Percentiles rank a stretch among this genome's conserved stretches.
phyloP scores from a whole-genome alignment of 176 grass and related monocot species.

The Bromus sterilis region DNA sequence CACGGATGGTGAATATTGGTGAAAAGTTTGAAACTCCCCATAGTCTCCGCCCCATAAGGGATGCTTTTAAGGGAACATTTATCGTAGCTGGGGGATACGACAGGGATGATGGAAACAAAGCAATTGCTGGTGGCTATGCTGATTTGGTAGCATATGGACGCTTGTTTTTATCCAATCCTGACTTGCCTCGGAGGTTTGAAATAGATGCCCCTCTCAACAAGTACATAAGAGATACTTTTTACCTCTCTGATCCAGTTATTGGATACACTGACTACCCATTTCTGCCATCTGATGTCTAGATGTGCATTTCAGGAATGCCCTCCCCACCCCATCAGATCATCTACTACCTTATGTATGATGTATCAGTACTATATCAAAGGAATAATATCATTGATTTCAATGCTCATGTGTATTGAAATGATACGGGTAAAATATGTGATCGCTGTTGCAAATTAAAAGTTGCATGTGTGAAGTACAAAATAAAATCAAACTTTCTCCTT shows the following conservation, averaged over 20 bases:
- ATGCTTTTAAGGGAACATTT: constrained; percentile 52
- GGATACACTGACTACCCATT: constrained; percentile 74
- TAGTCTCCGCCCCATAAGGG: constrained; percentile 45
- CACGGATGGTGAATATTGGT: constrained; percentile 33
- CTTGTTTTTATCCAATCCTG: constrained; percentile 70
- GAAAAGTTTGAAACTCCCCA: constrained; percentile 41
- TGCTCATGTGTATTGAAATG: neutral
- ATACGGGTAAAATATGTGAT: neutral
- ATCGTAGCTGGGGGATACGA: constrained; percentile 51
- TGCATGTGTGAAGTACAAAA: neutral
- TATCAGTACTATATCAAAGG: neutral
- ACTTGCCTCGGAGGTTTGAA: constrained; percentile 58
- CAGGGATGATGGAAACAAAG: constrained; percentile 54
- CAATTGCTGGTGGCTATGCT: constrained; percentile 37
- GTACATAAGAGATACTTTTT: constrained; percentile 66
- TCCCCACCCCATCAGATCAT: neutral
- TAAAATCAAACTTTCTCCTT: no score
- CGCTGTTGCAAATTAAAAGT: neutral
- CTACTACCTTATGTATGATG: neutral
- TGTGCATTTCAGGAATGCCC: neutral
- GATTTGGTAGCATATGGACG: constrained; percentile 74
- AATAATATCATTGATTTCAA: neutral
- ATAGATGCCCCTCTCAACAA: constrained; percentile 60
- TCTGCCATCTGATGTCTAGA: constrained; percentile 21
- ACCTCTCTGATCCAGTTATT: constrained; percentile 56